Conservation (phyloP, 2,329 filamentous ascomycete species). For the Colletotrichum sidae region DNA sequence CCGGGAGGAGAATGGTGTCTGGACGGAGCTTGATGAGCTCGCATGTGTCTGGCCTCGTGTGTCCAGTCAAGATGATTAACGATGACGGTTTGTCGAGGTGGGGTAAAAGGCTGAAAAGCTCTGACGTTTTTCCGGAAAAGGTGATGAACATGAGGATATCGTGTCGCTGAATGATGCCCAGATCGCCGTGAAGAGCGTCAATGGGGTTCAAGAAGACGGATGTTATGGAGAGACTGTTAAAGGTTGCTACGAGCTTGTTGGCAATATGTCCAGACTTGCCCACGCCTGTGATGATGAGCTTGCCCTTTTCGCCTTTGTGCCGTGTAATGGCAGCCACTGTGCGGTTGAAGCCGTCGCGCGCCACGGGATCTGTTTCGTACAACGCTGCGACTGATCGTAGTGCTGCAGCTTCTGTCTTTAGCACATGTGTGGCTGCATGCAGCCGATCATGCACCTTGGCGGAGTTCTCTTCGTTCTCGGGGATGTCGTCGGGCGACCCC, state of each 20-base stretch:
- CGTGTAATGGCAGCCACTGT: conserved; percentile 78
- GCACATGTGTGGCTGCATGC: conserved; percentile 81
- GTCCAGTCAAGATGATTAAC: conserved; percentile 82
- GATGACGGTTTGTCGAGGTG: conserved; percentile 77
- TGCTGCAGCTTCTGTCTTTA: conserved; percentile 84
- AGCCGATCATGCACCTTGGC: conserved; percentile 55
- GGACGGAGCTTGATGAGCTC: conserved; percentile 73
- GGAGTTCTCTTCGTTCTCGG: conserved; percentile 38
- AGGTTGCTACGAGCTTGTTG: conserved; percentile 89
- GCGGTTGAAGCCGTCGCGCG: conserved; percentile 75
- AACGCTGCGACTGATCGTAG: conserved; percentile 79
- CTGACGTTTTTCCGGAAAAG: conserved; percentile 88
- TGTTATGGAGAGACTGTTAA: conserved; percentile 87
- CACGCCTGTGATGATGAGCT: conserved; percentile 86
- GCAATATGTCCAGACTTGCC: conserved; percentile 95
- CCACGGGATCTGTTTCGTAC: conserved; percentile 77
- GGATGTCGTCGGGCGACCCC: conserved; percentile 36
- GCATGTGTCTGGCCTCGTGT: conserved; percentile 74
- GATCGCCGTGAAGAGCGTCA: conserved; percentile 91
- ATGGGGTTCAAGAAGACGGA: conserved; percentile 89
- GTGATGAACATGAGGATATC: conserved; percentile 90
- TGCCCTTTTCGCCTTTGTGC: conserved; percentile 72
- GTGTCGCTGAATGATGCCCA: conserved; percentile 80
- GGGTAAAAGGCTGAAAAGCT: conserved; percentile 81
- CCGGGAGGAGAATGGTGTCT: conserved; percentile 81